These are phyloP conservation scores for Agastache rugosa DNA, from an alignment of 257 asterid genomes.

Conservation along the genomic window DNA sequence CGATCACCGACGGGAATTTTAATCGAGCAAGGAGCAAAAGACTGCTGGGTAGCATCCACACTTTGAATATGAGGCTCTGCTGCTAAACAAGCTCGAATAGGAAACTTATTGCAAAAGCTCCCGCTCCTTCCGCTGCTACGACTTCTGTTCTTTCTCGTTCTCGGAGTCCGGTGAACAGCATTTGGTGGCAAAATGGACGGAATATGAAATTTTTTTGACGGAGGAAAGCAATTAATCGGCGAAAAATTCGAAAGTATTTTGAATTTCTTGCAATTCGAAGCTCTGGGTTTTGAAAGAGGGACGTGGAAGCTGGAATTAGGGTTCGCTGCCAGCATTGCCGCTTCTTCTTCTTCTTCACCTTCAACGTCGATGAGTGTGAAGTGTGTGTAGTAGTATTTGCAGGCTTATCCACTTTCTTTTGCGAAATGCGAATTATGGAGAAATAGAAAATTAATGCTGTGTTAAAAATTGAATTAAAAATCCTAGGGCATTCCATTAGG, in stretches of 20 bases:
- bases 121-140: constrained; percentile 36
- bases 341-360: constrained; percentile 39
- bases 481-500: constrained; percentile 14
- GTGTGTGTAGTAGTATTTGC: constrained; percentile 42
- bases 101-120: constrained; percentile 30
- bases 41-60: constrained; percentile 46
- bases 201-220: constrained; percentile 26
- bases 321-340: constrained; percentile 52
- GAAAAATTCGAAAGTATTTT: constrained; percentile 36
- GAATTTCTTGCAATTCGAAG: constrained; percentile 37
- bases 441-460: neutral
- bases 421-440: constrained; percentile 1
- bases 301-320: constrained; percentile 43
- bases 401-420: constrained; percentile 54
- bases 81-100: constrained; percentile 45
- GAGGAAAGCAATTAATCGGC: constrained; percentile 36
- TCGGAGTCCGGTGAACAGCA: constrained; percentile 36
- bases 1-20: constrained; percentile 84
- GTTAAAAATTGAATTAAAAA: neutral
- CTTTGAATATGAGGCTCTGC: constrained; percentile 37
- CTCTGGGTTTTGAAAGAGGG: constrained; percentile 37
- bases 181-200: constrained; percentile 42
- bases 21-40: constrained; percentile 61
- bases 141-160: constrained; percentile 40
- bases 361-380: constrained; percentile 34